Evolutionary conservation across 2,329 filamentous ascomycete genomes (phyloP).

Genomic region (Decorospora gaudefroyi): DNA sequence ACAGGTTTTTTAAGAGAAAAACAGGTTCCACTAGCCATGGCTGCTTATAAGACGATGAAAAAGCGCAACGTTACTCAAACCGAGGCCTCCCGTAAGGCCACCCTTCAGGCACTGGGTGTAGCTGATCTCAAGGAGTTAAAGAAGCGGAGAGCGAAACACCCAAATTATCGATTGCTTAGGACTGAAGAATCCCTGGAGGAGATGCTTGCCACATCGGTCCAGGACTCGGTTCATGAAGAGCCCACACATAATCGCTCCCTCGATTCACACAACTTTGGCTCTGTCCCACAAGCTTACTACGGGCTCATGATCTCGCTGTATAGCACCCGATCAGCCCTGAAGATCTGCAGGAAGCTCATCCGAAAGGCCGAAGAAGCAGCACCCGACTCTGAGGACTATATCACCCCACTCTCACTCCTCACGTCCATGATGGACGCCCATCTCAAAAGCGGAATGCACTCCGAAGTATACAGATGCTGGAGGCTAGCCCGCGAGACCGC

Average conservation of each 20-base stretch:
- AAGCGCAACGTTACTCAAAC: constrained; percentile 47
- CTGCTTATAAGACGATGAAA: constrained; percentile 55
- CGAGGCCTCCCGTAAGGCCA: constrained; percentile 51
- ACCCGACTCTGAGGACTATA: constrained; percentile 18
- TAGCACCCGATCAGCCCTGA: constrained; percentile 52
- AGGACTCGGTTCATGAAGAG: constrained; percentile 34
- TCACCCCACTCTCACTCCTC: constrained; percentile 48
- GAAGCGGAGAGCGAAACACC: constrained; percentile 16
- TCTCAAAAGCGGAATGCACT: constrained; percentile 60
- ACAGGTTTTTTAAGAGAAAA: constrained; percentile 53
- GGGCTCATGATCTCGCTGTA: constrained; percentile 62
- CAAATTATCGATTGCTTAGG: constrained; percentile 24
- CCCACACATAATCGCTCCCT: constrained; percentile 30
- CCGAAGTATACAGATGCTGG: constrained; percentile 70
- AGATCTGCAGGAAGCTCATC: constrained; percentile 45
- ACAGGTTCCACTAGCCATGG: constrained; percentile 54
- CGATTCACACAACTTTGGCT: constrained; percentile 43
- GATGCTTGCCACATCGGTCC: constrained; percentile 36
- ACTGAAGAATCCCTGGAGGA: constrained; percentile 37
- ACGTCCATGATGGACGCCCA: constrained; percentile 69
- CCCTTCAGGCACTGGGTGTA: constrained; percentile 35
- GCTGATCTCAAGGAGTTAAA: constrained; percentile 27
- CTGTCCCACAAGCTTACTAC: constrained; percentile 58
- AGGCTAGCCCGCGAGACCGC: constrained; percentile 61
- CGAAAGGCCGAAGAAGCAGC: constrained; percentile 24